Base-by-base conservation (phyloP, 2,329 filamentous ascomycete species). In the Cladosporium halotolerans region DNA sequence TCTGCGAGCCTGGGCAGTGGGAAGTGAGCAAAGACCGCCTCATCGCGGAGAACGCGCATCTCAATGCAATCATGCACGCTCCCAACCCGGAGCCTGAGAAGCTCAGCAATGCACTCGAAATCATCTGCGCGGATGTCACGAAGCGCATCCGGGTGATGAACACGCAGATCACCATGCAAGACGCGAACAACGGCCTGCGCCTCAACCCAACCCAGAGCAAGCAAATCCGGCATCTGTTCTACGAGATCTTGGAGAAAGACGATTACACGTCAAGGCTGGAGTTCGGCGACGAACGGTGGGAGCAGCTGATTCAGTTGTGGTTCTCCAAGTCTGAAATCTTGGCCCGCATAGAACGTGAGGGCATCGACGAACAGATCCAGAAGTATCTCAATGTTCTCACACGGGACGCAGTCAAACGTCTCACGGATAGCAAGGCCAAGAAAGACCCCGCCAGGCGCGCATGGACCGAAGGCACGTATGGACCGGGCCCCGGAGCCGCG, bases 101-200 rank as follows among this genome's bases (percentile, higher is more conserved):
- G 40, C 87, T 84, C 65, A 78, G 78, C 36, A 74, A 89, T 43
- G 86, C 88, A 0, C 73, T 95, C 4, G 88, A 95, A 66, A 80
- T 89, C 43, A 84, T 95, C 19, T 90, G 86, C 64, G 85, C 82
- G 28, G 88, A 92, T 70, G 86, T 92, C 31, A 91, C 87, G 1
- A 93, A 93, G 70, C 77, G 86, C 16, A 84, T 91, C 75, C 81
- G 88, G 62, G 81, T 74, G 10, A 66, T 82, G 54, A 80, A 83
- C 45, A 78, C 76, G 33, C 76, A 80, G n/a, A 83, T 92, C 78
- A 84, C 82, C 1, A 79, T 92, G 42, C 79, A 82, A 1, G 84
- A 90, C 55, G 87, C 86, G 4, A 91, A 89, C 67, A 87, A 86
- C 64, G 74, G 78, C 31, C 76, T 89, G 44, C 82, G 82, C 31